Evolutionary conservation across 2,329 filamentous ascomycete species (phyloP).

Genomic region (Paraphoma chrysanthemicola): DNA sequence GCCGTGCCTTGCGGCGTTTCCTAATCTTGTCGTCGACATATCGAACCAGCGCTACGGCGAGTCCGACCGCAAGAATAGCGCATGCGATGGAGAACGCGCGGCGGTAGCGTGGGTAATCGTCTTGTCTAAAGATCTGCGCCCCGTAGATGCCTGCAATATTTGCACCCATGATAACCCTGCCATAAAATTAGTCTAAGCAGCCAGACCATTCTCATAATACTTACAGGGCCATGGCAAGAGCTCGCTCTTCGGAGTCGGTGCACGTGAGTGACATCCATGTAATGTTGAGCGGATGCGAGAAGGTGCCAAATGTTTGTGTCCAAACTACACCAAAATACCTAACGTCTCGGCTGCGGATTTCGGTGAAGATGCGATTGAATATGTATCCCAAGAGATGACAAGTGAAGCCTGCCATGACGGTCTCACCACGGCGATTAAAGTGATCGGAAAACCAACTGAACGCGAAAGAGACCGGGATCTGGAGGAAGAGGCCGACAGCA

Average conservation of each 20-base stretch:
- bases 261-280: slow-evolving; percentile 66
- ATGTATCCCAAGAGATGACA: slow-evolving; percentile 59
- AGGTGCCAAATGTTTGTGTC: slow-evolving; percentile 63
- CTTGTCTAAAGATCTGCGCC: slow-evolving; percentile 64
- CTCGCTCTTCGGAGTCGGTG: slow-evolving; percentile 63
- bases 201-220: not conserved
- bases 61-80: slow-evolving; percentile 53
- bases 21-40: slow-evolving; percentile 52
- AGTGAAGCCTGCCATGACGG: slow-evolving; percentile 58
- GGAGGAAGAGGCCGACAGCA: slow-evolving; percentile 61
- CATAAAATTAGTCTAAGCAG: not conserved
- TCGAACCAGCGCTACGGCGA: slow-evolving; percentile 51
- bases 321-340: slow-evolving; percentile 64
- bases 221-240: slow-evolving; percentile 65
- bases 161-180: slow-evolving; percentile 65
- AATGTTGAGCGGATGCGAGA: slow-evolving; percentile 65
- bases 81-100: slow-evolving; percentile 59
- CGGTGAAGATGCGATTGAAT: slow-evolving; percentile 61
- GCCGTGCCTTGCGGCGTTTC: slow-evolving; percentile 11
- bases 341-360: slow-evolving; percentile 44
- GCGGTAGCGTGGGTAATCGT: slow-evolving; percentile 60
- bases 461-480: slow-evolving; percentile 59
- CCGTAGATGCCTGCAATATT: slow-evolving; percentile 69
- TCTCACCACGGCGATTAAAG: slow-evolving; percentile 59
- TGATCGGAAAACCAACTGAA: slow-evolving; percentile 63